phyloP scores from a whole-genome alignment of 305 asterid genomes.

The Caryopteris hybrid region DNA sequence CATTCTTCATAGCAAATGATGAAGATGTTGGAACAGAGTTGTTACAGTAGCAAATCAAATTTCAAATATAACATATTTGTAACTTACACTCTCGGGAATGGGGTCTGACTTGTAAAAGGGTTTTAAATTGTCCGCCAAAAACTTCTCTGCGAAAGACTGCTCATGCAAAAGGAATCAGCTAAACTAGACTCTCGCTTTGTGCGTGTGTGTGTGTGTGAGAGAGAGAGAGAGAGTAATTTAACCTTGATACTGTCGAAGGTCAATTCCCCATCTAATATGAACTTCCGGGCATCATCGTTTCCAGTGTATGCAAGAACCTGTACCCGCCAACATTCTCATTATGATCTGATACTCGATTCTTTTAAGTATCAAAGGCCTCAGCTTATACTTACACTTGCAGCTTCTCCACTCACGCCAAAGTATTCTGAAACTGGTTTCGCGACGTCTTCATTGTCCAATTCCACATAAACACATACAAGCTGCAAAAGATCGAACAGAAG shows the following conservation, averaged over 20 bases:
- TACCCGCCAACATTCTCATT: conserved; percentile 21
- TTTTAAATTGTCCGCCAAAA: conserved; percentile 71
- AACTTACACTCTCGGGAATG: conserved; percentile 67
- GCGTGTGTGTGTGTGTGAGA: neutral
- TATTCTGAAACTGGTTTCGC: conserved; percentile 78
- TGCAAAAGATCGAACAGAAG: conserved; percentile 25
- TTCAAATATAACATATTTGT: neutral
- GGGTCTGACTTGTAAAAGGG: conserved; percentile 93
- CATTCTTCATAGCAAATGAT: conserved; percentile 52
- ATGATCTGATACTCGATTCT: conserved; percentile 7
- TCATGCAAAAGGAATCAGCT: conserved; percentile 17
- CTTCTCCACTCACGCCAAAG: conserved; percentile 71
- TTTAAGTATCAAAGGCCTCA: neutral
- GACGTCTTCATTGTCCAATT: conserved; percentile 73
- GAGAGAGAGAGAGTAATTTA: conserved; percentile 10
- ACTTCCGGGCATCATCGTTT: conserved; percentile 83
- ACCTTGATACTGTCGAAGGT: conserved; percentile 66
- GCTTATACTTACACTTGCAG: conserved; percentile 43
- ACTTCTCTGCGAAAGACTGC: conserved; percentile 79
- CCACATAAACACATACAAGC: conserved; percentile 75
- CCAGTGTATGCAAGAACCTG: conserved; percentile 95
- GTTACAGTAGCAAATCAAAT: neutral
- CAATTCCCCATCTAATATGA: conserved; percentile 64
- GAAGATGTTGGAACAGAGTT: neutral
- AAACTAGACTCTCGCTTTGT: neutral